Evolutionary conservation across 1,284 basidiomycete species (phyloP).

Genomic region (Phenoliferia sp.): DNA sequence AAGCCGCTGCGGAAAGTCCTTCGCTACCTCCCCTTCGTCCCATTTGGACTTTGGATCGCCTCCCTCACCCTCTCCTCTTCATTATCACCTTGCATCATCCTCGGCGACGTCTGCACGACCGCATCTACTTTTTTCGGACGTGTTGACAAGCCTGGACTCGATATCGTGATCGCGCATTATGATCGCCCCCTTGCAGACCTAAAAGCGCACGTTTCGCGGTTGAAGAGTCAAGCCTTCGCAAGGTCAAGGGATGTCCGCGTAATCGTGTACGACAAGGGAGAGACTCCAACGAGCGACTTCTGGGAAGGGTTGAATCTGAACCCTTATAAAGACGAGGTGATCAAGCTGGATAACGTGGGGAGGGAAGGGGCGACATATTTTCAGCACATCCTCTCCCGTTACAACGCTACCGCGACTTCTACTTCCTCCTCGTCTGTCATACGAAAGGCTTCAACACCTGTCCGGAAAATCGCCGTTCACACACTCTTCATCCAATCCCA

Average conservation of each 20-base stretch:
- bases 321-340: constrained; percentile 33
- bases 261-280: constrained; percentile 39
- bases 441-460: constrained; percentile 17
- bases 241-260: constrained; percentile 21
- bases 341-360: constrained; percentile 37
- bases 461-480: constrained; percentile 27
- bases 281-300: constrained; percentile 18
- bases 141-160: neutral
- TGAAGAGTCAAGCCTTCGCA: constrained; percentile 15
- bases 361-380: constrained; percentile 40
- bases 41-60: neutral
- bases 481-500: constrained; percentile 42
- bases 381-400: neutral
- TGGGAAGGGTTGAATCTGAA: constrained; percentile 30
- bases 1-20: neutral
- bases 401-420: neutral
- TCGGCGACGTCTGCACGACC: neutral
- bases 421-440: neutral
- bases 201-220: constrained; percentile 23
- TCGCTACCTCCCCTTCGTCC: neutral
- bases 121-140: neutral
- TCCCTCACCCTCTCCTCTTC: neutral
- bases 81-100: neutral
- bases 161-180: constrained; percentile 37
- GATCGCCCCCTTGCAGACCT: constrained; percentile 33